Evolutionary conservation across 1,284 basidiomycete species (phyloP).

Genomic region (Exobasidium cylindrosporum): DNA sequence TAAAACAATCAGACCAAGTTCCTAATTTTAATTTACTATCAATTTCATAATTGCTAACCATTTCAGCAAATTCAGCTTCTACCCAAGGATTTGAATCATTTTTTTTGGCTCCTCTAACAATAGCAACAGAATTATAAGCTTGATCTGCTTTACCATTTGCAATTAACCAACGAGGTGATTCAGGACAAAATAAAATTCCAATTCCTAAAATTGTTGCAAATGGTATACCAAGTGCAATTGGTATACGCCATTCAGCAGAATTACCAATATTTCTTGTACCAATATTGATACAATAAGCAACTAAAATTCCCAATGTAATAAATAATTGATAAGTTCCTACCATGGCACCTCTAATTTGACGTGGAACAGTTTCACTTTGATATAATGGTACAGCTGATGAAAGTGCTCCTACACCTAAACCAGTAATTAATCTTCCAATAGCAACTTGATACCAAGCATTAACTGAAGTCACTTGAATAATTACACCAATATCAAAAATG

Average conservation of each 20-base stretch:
- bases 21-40: slow-evolving; percentile 26
- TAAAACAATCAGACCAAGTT: slow-evolving; percentile 50
- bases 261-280: slow-evolving; percentile 31
- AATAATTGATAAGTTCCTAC: slow-evolving; percentile 62
- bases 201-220: slow-evolving; percentile 68
- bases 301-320: slow-evolving; percentile 73
- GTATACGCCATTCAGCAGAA: slow-evolving; percentile 65
- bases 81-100: slow-evolving; percentile 44
- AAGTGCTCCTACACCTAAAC: slow-evolving; percentile 56
- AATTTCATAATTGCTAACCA: slow-evolving; percentile 37
- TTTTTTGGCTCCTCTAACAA: slow-evolving; percentile 61
- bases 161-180: slow-evolving; percentile 68
- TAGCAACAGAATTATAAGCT: slow-evolving; percentile 62
- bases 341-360: slow-evolving; percentile 72
- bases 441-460: slow-evolving; percentile 55
- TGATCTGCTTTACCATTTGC: slow-evolving; percentile 61
- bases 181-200: slow-evolving; percentile 74
- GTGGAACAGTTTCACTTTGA: slow-evolving; percentile 72
- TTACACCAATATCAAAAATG: slow-evolving; percentile 69
- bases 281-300: slow-evolving; percentile 63
- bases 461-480: slow-evolving; percentile 59
- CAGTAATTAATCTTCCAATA: slow-evolving; percentile 69
- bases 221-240: slow-evolving; percentile 69
- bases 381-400: slow-evolving; percentile 72
- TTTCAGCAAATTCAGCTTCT: slow-evolving; percentile 46